Evolutionary conservation across 495 filamentous ascomycete genomes (phyloP).

Genomic region (Xylaria palmicola): DNA sequence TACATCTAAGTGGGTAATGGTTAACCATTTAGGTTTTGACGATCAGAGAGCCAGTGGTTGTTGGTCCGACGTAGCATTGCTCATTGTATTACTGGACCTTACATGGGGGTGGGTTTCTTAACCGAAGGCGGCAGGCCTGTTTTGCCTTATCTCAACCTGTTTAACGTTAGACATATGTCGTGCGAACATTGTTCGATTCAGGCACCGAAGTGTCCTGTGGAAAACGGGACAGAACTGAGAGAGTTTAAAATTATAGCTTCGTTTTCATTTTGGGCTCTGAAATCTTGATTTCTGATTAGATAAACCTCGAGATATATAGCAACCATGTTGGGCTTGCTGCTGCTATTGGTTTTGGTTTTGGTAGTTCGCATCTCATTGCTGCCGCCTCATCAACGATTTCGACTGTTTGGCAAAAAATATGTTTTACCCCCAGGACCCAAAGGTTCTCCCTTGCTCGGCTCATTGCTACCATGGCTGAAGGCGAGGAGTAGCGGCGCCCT

Average conservation of each 20-base stretch:
- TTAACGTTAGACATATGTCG: not conserved
- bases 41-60: not conserved
- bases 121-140: not conserved
- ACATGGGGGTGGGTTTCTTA: not conserved
- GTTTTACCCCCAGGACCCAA: slow-evolving; percentile 26
- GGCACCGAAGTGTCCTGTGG: not conserved
- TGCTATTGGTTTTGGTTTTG: not conserved
- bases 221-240: not conserved
- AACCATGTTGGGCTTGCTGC: not conserved
- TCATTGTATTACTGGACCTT: not conserved
- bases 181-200: not conserved
- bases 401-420: slow-evolving; percentile 18
- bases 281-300: not conserved
- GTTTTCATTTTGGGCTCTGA: not conserved
- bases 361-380: not conserved
- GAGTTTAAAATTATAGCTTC: not conserved
- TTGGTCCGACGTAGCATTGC: not conserved
- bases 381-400: not conserved
- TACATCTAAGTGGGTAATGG: too few relatives aligned
- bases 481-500: slow-evolving; percentile 2
- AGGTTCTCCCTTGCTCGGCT: slow-evolving; percentile 26
- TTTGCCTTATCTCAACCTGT: not conserved
- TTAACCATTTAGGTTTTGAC: not conserved
- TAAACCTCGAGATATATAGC: not conserved
- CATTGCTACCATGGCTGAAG: slow-evolving; percentile 14